phyloP scores from a whole-genome alignment of 225 moss, liverwort and hornwort genomes.

The Ulota crispa region DNA sequence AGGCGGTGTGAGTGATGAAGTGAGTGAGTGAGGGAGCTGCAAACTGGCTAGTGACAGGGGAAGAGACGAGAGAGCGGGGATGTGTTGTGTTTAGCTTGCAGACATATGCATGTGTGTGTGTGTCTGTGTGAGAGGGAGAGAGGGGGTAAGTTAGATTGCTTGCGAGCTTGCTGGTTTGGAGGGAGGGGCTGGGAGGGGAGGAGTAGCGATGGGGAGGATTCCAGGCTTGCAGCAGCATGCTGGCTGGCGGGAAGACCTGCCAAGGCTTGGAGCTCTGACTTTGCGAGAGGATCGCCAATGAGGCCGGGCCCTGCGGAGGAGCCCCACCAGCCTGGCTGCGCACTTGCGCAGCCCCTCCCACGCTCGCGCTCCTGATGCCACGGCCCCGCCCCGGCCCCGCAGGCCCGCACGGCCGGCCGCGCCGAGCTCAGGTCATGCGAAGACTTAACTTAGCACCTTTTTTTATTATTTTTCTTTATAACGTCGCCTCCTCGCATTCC shows the following conservation, averaged over 20 bases:
- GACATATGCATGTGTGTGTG: background rate
- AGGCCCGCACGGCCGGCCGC: constrained; percentile 44
- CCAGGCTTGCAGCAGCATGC: no score
- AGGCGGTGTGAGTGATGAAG: background rate
- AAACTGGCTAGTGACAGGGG: background rate
- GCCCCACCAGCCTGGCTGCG: constrained; percentile 41
- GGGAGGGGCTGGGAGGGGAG: no score
- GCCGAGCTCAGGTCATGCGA: constrained; percentile 30
- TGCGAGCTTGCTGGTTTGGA: background rate
- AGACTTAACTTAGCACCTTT: no score
- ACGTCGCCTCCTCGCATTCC: background rate
- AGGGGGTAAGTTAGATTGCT: no score
- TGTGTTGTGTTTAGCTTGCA: background rate
- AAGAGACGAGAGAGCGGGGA: background rate
- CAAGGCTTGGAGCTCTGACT: no score
- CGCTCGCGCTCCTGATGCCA: constrained; percentile 15
- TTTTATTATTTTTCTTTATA: background rate
- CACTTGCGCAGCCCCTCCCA: constrained; percentile 6
- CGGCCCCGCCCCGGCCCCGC: constrained; percentile 5
- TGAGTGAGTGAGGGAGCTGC: background rate
- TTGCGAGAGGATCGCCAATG: constrained; percentile 15
- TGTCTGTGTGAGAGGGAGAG: no score
- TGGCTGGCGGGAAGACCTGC: no score
- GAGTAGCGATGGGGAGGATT: no score
- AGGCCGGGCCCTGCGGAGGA: constrained; percentile 28